Base-by-base conservation (phyloP, 1,139 yeast genomes). In the Saccharomyces hybrid region DNA sequence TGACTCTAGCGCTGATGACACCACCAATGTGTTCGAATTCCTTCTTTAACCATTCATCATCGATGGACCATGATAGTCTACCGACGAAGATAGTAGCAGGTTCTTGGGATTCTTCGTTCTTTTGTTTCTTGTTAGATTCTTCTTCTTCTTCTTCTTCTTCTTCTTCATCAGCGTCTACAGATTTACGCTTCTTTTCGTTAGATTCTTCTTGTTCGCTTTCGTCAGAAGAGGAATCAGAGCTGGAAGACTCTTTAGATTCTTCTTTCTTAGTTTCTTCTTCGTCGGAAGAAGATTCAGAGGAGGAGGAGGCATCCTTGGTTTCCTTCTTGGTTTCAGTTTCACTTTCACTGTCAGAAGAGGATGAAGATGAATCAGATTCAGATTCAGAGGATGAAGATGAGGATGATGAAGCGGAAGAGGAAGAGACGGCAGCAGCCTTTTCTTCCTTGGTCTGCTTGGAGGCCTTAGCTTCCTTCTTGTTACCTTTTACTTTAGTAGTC, bases 41-140 rank as follows among this genome's bases (percentile, higher is more conserved):
- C 63, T 84, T 78, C 73, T 79, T 79, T 73, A 93, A 83, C 96
- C 96, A 88, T 57, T 84, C 96, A 71, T 90, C 98, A 69, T 93
- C 99, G 68, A 93, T 81, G 75, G 85, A 88, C 98, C 98, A 93
- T 34, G 99, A 90, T 68, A 93, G 83, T 78, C 98, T 85, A 68
- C 99, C 99, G 62, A 90, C 98, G 69, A 93, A 93, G 64, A 93
- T 75, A 60, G 98, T 93, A 58, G 93, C 88, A 66, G 91, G 87
- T 73, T 87, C 78, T 51, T 68, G 73, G 49, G 67, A 61, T 26
- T 63, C 69, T 49, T 71, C 75, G 55, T 70, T 64, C 69, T 75
- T 76, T 58, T 72, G 72, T 71, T 80, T 78, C 68, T 78, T 78
- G 51, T 75, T 54, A 34, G 66, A 56, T 12, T 68, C 53, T 46